Base-by-base conservation (phyloP, 2,329 filamentous ascomycete genomes). In the Trichoderma cornu-damae region DNA sequence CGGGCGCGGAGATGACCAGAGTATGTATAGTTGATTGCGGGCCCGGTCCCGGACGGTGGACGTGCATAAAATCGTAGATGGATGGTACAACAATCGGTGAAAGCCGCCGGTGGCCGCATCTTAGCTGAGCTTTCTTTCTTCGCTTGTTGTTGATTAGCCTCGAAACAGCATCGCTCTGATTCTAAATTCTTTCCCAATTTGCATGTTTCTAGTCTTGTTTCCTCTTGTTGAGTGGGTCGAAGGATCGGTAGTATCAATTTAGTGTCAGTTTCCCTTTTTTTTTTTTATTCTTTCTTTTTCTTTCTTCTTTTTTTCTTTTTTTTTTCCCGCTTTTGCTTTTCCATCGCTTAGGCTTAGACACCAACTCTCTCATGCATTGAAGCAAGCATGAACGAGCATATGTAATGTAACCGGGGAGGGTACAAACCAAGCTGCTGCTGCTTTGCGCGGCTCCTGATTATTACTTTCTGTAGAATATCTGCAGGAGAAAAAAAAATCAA, bases 401-500 rank as follows among this genome's bases (percentile, higher is more conserved):
- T n/a, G n/a, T n/a, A n/a, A n/a, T n/a, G n/a, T n/a, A n/a, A n/a
- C n/a, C n/a, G 32, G 28, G 47, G n/a, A 22, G 11, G 18, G 37
- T 22, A 14, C 18, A n/a, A n/a, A 22, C 34, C n/a, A 34, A 4
- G n/a, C 12, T 32, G 6, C 26, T 30, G n/a, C n/a, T 3, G 34
- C 24, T 24, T 40, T 20, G n/a, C 48, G 16, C 51, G 38, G 28
- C 16, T 18, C 18, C 28, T 34, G 32, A 9, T 40, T 71, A 82
- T 66, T 71, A 82, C 66, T 82, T 82, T 60, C 79, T 72, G 70
- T 83, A 83, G 64, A 81, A 83, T 63, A 83, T 78, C 79, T 79
- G 64, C 57, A 65, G 37, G 61, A 56, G n/a, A n/a, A n/a, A n/a
- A n/a, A n/a, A n/a, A n/a, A n/a, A n/a, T 38, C 55, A 28, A 62